Base-by-base conservation (phyloP, 257 asterid genomes). In the Nicotiana benthamiana region DNA sequence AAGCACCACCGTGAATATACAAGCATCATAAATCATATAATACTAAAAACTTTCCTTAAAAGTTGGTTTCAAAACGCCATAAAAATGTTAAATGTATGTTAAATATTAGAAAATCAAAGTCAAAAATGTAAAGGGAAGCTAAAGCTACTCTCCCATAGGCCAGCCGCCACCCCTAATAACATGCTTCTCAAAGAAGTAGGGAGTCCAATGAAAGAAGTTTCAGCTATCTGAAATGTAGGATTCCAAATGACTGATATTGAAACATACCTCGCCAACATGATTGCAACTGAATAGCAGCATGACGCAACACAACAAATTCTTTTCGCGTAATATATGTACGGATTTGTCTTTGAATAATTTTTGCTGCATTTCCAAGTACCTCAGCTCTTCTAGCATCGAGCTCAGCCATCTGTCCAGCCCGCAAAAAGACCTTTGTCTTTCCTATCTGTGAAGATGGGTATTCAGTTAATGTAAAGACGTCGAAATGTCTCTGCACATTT, bases 371-470 rank as follows among this genome's bases (percentile, higher is more conserved):
- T 83, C 98, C 97, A 83, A 94, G 97, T 82, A 96, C 97, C 91
- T 90, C 98, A 56, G 97, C 94, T 89, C 99, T 91, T 85, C 92
- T 93, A 60, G 98, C 93, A 83, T 96, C 99, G 66, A 96, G 92
- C 89, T 94, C 98, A 67, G 99, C 99, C 99, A 96, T 96, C 91
- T 96, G 99, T 83, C 99, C 99, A 87, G 99, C 99, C 80, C 99
- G 91, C 75, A 96, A 88, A 89, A 96, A 96, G 83, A 94, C 97
- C 91, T 96, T 96, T 43, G 97, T 89, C 89, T 88, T 96, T 82
- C 99, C 99, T 81, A 94, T 90, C 99, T 96, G 97, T 86, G 89
- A 84, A 85, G 8, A 83, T 79, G 67, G 79, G 79, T 64, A 86
- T 46, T 61, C 27, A 30, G 56, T 12, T 28, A 8, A 30, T 27